Conservation (phyloP, 2,329 filamentous ascomycete genomes). For the Aspergillus caelatus region DNA sequence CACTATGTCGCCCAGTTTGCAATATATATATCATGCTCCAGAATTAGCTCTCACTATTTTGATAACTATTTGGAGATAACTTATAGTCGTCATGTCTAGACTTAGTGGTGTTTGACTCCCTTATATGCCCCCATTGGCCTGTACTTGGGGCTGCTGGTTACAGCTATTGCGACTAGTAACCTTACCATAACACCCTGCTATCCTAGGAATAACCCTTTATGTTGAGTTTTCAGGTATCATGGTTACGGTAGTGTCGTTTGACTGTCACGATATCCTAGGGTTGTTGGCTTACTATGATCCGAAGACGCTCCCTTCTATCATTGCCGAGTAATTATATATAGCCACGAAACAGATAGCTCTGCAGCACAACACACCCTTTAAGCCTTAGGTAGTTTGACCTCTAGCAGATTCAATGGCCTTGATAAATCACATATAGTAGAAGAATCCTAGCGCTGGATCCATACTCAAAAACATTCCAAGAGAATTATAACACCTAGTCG, state of each 20-base stretch:
- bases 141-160: background rate
- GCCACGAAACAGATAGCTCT: background rate
- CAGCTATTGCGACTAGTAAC: background rate
- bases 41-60: background rate
- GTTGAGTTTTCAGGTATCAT: background rate
- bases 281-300: background rate
- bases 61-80: background rate
- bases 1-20: no score
- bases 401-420: background rate
- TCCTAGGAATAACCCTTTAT: no score
- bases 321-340: background rate
- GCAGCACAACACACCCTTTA: background rate
- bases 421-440: background rate
- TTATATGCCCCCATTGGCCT: background rate
- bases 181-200: background rate
- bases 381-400: background rate
- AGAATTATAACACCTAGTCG: no score
- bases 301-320: no score
- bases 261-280: fast-evolving
- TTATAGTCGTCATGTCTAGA: background rate
- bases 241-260: background rate
- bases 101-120: background rate
- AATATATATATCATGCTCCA: no score
- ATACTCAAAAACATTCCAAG: no score
- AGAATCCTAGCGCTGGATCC: background rate